phyloP scores from a whole-genome alignment of 306 rosid genomes.

The Lathyrus sativus region DNA sequence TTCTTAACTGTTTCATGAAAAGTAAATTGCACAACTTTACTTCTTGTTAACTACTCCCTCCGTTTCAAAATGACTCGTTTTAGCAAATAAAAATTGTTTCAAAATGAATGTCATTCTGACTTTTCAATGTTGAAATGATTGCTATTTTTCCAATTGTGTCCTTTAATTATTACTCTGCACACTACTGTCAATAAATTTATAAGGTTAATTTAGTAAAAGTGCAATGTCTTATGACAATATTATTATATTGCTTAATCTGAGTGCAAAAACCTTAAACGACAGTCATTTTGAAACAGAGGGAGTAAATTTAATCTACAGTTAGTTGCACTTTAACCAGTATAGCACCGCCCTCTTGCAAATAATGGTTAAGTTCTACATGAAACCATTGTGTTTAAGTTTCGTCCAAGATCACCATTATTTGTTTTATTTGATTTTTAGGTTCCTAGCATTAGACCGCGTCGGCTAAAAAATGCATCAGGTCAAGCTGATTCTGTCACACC shows the following conservation, averaged over 20 bases:
- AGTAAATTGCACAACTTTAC: background rate
- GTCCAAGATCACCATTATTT: constrained; percentile 27
- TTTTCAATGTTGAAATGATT: too few species aligned
- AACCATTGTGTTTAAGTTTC: constrained; percentile 17
- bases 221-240: too few species aligned
- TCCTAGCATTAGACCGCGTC: constrained; percentile 39
- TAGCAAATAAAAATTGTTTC: too few species aligned
- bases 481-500: constrained; percentile 45
- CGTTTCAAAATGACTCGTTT: too few species aligned
- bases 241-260: too few species aligned
- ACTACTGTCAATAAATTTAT: too few species aligned
- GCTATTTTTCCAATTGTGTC: too few species aligned
- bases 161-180: too few species aligned
- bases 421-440: constrained; percentile 44
- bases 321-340: constrained; percentile 6
- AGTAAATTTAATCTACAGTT: constrained; percentile 6
- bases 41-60: constrained; percentile 33
- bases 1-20: constrained; percentile 12
- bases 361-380: constrained; percentile 23
- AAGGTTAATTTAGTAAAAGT: too few species aligned
- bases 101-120: too few species aligned
- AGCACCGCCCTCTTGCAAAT: constrained; percentile 12
- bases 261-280: too few species aligned
- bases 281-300: too few species aligned
- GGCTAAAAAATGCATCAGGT: constrained; percentile 38